Conservation (phyloP, 2,329 filamentous ascomycete species). For the Cadophora luteo-olivacea region DNA sequence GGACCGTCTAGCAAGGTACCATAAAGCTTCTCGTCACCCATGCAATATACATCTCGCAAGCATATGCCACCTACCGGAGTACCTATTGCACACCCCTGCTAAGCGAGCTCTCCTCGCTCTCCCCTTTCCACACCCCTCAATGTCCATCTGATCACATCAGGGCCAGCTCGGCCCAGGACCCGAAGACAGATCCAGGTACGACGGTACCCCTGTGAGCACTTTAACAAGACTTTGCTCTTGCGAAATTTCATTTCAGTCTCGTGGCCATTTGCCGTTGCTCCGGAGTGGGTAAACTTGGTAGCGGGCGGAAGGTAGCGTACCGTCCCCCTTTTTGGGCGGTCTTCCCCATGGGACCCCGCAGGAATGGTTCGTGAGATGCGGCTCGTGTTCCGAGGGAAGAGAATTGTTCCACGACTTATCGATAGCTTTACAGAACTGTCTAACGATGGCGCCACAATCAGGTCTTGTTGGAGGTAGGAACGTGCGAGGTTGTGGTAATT, state of each 20-base stretch:
- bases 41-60: background rate
- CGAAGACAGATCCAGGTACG: background rate
- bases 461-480: too few species aligned
- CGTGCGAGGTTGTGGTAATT: too few species aligned
- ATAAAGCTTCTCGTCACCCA: background rate
- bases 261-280: background rate
- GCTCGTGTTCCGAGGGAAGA: background rate
- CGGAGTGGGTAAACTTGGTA: background rate
- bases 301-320: background rate
- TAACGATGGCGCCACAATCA: too few species aligned
- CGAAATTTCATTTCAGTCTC: background rate
- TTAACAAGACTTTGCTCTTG: background rate
- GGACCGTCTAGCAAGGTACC: background rate
- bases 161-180: background rate
- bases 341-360: slow-evolving; percentile 1
- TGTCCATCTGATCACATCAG: slow-evolving; percentile 4
- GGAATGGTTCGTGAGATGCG: background rate
- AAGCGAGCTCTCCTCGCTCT: background rate
- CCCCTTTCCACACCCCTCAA: background rate
- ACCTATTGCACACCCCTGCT: background rate
- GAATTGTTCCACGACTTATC: background rate
- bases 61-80: slow-evolving; percentile 9
- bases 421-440: too few species aligned
- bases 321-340: background rate
- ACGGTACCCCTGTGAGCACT: background rate